A percentile compares a stretch with the other conserved stretches of the same genome.
Conservation (phyloP, 805 yeast genomes). For the Candida khao-thaluensis region DNA sequence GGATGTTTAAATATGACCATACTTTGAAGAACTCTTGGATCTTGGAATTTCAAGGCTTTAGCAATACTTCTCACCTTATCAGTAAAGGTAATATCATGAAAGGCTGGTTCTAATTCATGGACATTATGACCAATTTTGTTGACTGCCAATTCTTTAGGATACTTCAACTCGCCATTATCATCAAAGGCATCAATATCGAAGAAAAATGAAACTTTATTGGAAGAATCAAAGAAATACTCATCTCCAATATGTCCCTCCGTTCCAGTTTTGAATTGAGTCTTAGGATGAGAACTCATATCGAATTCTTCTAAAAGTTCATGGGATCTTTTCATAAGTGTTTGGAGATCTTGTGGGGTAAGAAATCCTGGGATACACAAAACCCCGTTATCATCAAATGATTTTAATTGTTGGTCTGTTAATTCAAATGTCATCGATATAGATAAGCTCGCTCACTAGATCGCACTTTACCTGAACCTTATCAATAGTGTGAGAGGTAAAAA, state of each 20-base stretch:
- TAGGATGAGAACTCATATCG: slow-evolving; percentile 59
- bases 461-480: too few relatives aligned
- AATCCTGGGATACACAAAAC: slow-evolving; percentile 60
- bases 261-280: slow-evolving; percentile 67
- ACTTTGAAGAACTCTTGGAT: slow-evolving; percentile 72
- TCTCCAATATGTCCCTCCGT: slow-evolving; percentile 67
- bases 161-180: slow-evolving; percentile 47
- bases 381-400: slow-evolving; percentile 53
- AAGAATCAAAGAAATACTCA: slow-evolving; percentile 63
- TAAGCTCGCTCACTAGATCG: too few relatives aligned
- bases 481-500: too few relatives aligned
- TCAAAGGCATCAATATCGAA: slow-evolving; percentile 72
- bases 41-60: slow-evolving; percentile 49
- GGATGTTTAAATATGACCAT: slow-evolving; percentile 83
- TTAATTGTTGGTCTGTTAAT: slow-evolving; percentile 50
- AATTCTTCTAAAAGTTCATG: slow-evolving; percentile 46
- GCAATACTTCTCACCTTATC: slow-evolving; percentile 52
- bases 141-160: slow-evolving; percentile 55
- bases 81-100: slow-evolving; percentile 50
- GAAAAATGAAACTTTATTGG: slow-evolving; percentile 67
- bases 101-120: slow-evolving; percentile 56
- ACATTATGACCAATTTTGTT: slow-evolving; percentile 81
- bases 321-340: slow-evolving; percentile 42
- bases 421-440: slow-evolving; percentile 9
- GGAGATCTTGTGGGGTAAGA: slow-evolving; percentile 42